Evolutionary conservation across 176 grass and related monocot genomes (phyloP), one percentile per base, ranked within the genome.

Genomic region (Tuctoria greenei): DNA sequence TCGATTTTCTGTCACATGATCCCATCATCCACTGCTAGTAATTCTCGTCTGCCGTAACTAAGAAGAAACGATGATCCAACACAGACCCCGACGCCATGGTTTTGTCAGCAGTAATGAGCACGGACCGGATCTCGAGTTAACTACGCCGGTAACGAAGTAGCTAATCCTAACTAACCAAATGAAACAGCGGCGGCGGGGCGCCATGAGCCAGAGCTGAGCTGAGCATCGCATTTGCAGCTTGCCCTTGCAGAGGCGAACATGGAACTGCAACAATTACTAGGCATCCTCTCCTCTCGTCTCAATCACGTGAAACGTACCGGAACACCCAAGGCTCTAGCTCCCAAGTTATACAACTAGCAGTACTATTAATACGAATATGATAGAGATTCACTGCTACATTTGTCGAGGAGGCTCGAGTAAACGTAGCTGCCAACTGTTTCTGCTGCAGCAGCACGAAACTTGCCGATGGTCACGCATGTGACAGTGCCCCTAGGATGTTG

Each of bases 281-380:
- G 34, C 16, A 35, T 54, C 18, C 52, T 56, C 47, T 54, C 18
- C 52, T 56, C 7, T 23, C n/a, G 8, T 56, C n/a, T 23, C 8
- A 10, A 17, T 44, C 75, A 80, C 69, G 69, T 80, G 83, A 85
- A 16, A 25, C 28, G 63, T 17, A 65, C 83, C 74, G 61, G 51
- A 41, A 17, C 60, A 36, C 21, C 75, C 9, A 60, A 21, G 23
- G 35, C 10, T 73, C 2, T 3, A 26, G 76, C 64, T 69, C 18
- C 34, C 31, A 79, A 44, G 65, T 28, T 46, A 40, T 67, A 39
- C n/a, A 14, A 51, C 67, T 70, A 6, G 7, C 4, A 35, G 8
- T 70, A 68, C 4, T 27, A 31, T 1, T 27, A 26, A 69, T 11
- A 35, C 2, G 16, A 36, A 37, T 64, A 37, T 37, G 42, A 15